A percentile compares a stretch with the other conserved stretches of the same genome.
Evolutionary conservation across 441 rosid genomes (phyloP).

Genomic region (Sinapis alba): DNA sequence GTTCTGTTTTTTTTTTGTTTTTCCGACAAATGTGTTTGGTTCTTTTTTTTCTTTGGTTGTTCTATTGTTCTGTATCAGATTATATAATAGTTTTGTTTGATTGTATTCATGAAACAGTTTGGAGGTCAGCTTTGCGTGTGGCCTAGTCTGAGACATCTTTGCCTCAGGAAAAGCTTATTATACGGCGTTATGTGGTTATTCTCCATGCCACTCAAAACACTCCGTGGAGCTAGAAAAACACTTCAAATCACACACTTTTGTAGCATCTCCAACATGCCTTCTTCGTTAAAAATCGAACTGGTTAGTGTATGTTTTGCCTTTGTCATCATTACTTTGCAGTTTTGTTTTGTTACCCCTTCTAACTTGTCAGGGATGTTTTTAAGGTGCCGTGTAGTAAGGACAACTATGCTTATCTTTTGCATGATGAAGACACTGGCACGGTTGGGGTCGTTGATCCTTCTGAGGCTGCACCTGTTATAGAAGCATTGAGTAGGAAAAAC

Average conservation of each 20-base stretch:
- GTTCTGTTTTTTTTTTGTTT: too few species aligned
- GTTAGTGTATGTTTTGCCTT: constrained; percentile 43
- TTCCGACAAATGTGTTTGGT: too few species aligned
- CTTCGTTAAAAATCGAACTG: constrained; percentile 91
- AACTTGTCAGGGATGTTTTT: constrained; percentile 14
- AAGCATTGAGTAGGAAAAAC: constrained; percentile 79
- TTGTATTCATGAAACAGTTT: constrained; percentile 29
- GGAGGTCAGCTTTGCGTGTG: constrained; percentile 72
- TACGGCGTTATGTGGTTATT: constrained; percentile 81
- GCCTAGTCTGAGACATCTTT: constrained; percentile 84
- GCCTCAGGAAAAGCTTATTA: constrained; percentile 77
- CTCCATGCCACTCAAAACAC: constrained; percentile 80
- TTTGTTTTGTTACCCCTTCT: background rate
- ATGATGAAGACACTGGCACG: constrained; percentile 93
- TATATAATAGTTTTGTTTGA: too few species aligned
- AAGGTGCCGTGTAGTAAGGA: constrained; percentile 94
- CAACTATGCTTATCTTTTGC: constrained; percentile 91
- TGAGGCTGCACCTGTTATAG: constrained; percentile 87
- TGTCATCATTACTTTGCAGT: background rate
- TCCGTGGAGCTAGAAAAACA: constrained; percentile 89
- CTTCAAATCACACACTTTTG: constrained; percentile 88
- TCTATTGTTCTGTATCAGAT: too few species aligned
- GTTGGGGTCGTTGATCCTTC: constrained; percentile 99
- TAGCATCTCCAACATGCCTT: constrained; percentile 72
- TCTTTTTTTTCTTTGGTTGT: too few species aligned